These are phyloP conservation scores for Monascus ruber DNA, from an alignment of 2,329 filamentous ascomycete species.

Conservation along the genomic window DNA sequence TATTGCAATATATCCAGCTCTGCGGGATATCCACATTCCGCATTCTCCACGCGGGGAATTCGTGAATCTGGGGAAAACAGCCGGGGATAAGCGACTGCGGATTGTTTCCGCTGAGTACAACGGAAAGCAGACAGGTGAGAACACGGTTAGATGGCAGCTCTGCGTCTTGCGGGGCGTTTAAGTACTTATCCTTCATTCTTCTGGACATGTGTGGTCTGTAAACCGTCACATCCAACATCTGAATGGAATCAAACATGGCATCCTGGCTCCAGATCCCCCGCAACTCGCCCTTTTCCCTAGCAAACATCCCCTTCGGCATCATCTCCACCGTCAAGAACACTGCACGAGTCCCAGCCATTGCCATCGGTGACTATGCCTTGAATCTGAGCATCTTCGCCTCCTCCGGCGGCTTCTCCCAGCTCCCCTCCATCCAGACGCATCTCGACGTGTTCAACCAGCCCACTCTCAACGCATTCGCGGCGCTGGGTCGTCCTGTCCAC, in stretches of 20 bases:
- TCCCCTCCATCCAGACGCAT: slow-evolving; percentile 47
- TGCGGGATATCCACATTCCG: no score
- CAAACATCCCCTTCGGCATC: slow-evolving; percentile 76
- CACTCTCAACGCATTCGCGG: slow-evolving; percentile 63
- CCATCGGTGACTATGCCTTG: slow-evolving; percentile 61
- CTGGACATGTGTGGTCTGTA: no score
- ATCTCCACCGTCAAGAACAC: slow-evolving; percentile 52
- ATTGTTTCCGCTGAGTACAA: no score
- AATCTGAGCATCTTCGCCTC: slow-evolving; percentile 55
- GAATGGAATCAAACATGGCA: slow-evolving; percentile 19
- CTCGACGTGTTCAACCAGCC: slow-evolving; percentile 51
- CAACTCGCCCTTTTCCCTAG: slow-evolving; percentile 58
- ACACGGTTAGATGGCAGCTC: no score
- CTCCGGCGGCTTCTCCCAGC: slow-evolving; percentile 47
- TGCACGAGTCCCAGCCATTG: slow-evolving; percentile 54
- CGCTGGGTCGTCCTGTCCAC: slow-evolving; percentile 57
- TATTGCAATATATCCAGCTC: no score
- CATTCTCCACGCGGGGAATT: no score
- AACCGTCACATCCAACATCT: no score
- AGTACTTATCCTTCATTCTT: no score
- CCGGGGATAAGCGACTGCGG: no score
- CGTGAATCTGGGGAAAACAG: no score
- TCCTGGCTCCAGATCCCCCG: slow-evolving; percentile 52
- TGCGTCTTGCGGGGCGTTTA: no score
- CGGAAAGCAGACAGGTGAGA: no score